Base-by-base conservation (phyloP, 2,329 filamentous ascomycete genomes). In the Elsinoe perseae region DNA sequence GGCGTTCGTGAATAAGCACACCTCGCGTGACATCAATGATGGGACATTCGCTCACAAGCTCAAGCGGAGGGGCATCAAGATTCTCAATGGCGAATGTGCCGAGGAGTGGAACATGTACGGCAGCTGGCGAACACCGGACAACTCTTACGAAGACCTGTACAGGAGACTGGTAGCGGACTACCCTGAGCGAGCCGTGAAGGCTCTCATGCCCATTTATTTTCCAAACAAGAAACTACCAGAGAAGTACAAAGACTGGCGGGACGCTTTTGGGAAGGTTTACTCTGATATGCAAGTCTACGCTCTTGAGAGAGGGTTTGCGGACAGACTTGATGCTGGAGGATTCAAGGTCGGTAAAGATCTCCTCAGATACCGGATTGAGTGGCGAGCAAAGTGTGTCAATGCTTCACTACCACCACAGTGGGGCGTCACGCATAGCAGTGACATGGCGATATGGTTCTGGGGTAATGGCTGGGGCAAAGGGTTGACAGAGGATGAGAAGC, bases 361-460 rank as follows among this genome's bases (percentile, higher is more conserved):
- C 0, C 69, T 76, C 42, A 68, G 80, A 2, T 82, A 82, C 60
- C 72, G 79, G 1, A 75, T 82, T 57, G 76, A 82, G 50, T 80
- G 75, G 71, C 72, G 78, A 3, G 73, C 76, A 4, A 65, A 72
- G 43, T 78, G 75, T 57, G 72, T 74, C 2, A 74, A 77, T 44
- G 59, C 62, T 4, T 60, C 61, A 2, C 62, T 74, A 8, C 77
- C 78, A 1, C 65, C 64, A 1, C 68, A 72, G 38, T 81, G 76
- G 73, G 77, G 76, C 2, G 78, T 78, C 2, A 81, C 78, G 14
- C 80, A 82, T 62, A 72, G 72, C 0, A 76, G 76, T 0, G 79
- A 82, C 59, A 70, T 76, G 62, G 67, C 71, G 4, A 73, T 81
- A 27, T 82, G 80, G 80, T 78, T 80, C 57, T 81, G 74, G 73